phyloP scores from a whole-genome alignment of 352 stramenopile species.

The Globisporangium alternatum region DNA sequence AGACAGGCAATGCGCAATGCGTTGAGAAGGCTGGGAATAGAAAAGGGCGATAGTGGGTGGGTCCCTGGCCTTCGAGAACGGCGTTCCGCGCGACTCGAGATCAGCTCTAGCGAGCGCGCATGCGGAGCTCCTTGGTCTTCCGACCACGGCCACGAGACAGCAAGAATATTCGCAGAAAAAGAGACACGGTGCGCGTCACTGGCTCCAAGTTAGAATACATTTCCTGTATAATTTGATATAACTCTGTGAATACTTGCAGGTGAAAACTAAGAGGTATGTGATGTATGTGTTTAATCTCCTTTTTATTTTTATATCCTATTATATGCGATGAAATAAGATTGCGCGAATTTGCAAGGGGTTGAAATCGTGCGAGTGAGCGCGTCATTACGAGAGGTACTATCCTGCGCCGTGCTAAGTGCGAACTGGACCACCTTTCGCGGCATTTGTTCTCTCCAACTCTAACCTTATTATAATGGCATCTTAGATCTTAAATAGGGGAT shows the following conservation, averaged over 20 bases:
- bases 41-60: not conserved
- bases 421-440: not conserved
- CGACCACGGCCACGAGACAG: not conserved
- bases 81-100: not conserved
- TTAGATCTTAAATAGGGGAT: not conserved
- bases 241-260: not conserved
- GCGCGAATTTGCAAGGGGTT: not conserved
- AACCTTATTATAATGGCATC: not conserved
- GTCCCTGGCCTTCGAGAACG: conserved; percentile 10
- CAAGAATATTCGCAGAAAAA: conserved; percentile 17
- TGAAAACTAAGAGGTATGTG: too few species aligned
- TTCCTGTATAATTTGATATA: not conserved
- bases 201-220: not conserved
- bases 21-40: not conserved
- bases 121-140: conserved; percentile 4
- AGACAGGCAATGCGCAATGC: conserved; percentile 1
- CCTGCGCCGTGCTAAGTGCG: not conserved
- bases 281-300: not conserved
- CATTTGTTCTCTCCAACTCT: not conserved
- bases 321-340: not conserved
- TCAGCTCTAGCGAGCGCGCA: too few species aligned
- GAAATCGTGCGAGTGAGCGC: not conserved
- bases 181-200: conserved; percentile 1
- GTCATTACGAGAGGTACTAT: not conserved
- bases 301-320: not conserved